These are phyloP conservation scores for Eucalyptus globulus DNA, from an alignment of 345 rosid genomes.

Conservation along the genomic window DNA sequence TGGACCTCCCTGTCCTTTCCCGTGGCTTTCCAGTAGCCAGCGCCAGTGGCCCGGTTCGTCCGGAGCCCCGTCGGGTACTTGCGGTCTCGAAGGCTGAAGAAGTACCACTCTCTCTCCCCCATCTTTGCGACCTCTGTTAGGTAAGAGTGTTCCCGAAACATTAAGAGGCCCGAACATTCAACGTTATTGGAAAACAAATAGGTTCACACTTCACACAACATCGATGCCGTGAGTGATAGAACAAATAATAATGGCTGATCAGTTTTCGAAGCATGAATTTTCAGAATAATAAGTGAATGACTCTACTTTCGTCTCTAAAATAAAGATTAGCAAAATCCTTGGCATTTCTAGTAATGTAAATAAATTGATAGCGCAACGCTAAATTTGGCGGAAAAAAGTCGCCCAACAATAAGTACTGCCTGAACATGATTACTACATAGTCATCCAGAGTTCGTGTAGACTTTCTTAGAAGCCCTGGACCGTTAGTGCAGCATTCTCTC, in stretches of 20 bases:
- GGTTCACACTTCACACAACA: neutral
- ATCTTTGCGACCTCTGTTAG: conserved; percentile 55
- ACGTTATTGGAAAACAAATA: neutral
- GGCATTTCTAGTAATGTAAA: neutral
- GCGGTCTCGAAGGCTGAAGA: conserved; percentile 80
- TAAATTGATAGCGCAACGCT: neutral
- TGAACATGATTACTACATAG: neutral
- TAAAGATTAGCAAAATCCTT: neutral
- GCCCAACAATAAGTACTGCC: neutral
- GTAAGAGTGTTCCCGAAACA: neutral
- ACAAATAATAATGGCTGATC: neutral
- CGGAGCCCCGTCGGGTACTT: conserved; percentile 87
- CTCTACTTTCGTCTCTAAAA: neutral
- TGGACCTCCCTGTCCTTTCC: conserved; percentile 75
- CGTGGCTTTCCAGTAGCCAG: conserved; percentile 94
- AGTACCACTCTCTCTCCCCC: conserved; percentile 96
- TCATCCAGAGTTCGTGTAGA: neutral
- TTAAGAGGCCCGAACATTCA: neutral
- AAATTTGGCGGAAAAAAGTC: neutral
- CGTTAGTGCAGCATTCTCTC: neutral
- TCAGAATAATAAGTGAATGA: neutral
- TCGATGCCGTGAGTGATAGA: neutral
- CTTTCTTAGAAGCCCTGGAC: neutral
- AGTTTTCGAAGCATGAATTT: neutral
- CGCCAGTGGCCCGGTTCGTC: conserved; percentile 79